Conservation (phyloP, 2,329 filamentous ascomycete species). For the Cercospora berteroae region DNA sequence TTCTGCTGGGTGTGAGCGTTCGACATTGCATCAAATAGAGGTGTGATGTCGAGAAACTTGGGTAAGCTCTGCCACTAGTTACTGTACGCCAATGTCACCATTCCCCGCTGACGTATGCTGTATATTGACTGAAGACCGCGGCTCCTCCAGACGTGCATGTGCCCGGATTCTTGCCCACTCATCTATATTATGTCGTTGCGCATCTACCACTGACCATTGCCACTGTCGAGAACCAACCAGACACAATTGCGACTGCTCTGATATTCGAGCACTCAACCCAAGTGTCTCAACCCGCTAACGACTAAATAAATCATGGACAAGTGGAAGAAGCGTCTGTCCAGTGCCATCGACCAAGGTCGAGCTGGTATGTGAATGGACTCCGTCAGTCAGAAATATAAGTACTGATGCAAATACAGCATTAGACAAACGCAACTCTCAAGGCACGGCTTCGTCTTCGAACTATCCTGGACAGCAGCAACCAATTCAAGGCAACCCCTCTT, state of each 20-base stretch:
- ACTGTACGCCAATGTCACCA: constrained; percentile 10
- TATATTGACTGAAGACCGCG: not conserved
- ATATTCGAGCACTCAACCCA: not conserved
- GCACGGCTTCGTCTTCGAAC: constrained; percentile 4
- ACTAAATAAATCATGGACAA: not conserved
- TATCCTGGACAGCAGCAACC: constrained; percentile 13
- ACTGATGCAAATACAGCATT: constrained; percentile 1
- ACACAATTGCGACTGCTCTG: not conserved
- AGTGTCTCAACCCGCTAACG: no score
- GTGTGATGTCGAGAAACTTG: constrained; percentile 1
- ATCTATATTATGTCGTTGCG: not conserved
- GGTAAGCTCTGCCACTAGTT: constrained; percentile 10
- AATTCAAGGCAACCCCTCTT: not conserved
- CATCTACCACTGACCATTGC: not conserved
- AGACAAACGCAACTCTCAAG: constrained; percentile 2
- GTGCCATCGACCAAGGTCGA: constrained; percentile 10
- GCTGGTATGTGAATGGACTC: not conserved
- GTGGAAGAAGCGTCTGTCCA: constrained; percentile 5
- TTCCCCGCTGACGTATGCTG: constrained; percentile 13
- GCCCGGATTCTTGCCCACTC: not conserved
- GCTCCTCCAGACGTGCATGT: not conserved
- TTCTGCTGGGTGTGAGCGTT: not conserved
- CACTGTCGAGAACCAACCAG: no score
- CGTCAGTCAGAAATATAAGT: not conserved
- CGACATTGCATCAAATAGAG: not conserved